These are phyloP conservation scores for Cladophialophora psammophila DNA, from an alignment of 2,329 filamentous ascomycete species.

Conservation along the genomic window DNA sequence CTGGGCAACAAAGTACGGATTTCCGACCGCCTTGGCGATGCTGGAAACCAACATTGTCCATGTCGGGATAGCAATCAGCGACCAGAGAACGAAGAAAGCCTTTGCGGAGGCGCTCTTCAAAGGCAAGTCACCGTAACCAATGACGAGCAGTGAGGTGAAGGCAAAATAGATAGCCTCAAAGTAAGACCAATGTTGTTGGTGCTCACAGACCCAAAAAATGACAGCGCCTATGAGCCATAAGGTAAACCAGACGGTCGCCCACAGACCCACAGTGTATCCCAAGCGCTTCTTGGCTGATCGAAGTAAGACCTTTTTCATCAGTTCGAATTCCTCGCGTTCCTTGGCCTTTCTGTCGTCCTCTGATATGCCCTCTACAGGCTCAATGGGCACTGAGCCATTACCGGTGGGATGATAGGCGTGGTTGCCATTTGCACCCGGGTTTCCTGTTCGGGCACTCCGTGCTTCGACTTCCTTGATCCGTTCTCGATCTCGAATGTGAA, in stretches of 20 bases:
- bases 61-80: slow-evolving; percentile 60
- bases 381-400: neutral
- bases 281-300: slow-evolving; percentile 51
- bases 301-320: slow-evolving; percentile 55
- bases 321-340: slow-evolving; percentile 45
- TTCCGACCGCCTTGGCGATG: slow-evolving; percentile 42
- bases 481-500: neutral
- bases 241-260: slow-evolving; percentile 39
- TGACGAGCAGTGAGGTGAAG: slow-evolving; percentile 61
- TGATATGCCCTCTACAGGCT: neutral
- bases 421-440: neutral
- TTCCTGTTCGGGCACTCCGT: neutral
- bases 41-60: slow-evolving; percentile 62
- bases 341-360: neutral
- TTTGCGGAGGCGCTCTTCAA: slow-evolving; percentile 58
- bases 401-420: neutral
- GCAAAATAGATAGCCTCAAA: slow-evolving; percentile 61
- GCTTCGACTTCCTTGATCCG: neutral
- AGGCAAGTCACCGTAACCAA: slow-evolving; percentile 61
- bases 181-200: slow-evolving; percentile 57
- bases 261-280: slow-evolving; percentile 51
- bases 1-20: neutral
- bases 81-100: slow-evolving; percentile 65
- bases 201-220: slow-evolving; percentile 58
- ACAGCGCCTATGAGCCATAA: slow-evolving; percentile 57